These are phyloP conservation scores for Paecilomyces niveus DNA, from an alignment of 2,329 filamentous ascomycete genomes.

Conservation along the genomic window DNA sequence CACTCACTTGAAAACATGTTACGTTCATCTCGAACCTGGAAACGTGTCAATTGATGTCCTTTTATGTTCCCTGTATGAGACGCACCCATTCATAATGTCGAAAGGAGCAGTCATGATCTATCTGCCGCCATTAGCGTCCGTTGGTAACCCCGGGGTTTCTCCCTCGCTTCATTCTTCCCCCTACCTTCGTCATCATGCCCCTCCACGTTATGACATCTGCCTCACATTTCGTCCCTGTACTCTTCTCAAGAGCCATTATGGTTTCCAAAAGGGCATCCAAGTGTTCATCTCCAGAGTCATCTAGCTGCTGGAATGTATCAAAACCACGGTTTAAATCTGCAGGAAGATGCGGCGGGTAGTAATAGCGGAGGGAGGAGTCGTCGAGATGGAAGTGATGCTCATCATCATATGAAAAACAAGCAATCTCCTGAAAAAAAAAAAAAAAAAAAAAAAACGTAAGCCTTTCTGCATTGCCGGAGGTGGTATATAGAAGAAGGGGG, in stretches of 20 bases:
- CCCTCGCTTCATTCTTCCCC: conserved; percentile 4
- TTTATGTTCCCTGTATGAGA: conserved; percentile 7
- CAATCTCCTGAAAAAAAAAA: conserved; percentile 63
- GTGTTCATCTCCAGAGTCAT: conserved; percentile 79
- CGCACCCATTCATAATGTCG: conserved; percentile 70
- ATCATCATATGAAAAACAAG: conserved; percentile 88
- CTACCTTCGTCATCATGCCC: conserved; percentile 96
- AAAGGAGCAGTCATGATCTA: conserved; percentile 83
- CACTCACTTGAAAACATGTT: conserved; percentile 71
- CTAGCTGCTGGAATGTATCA: conserved; percentile 72
- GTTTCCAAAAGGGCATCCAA: conserved; percentile 75
- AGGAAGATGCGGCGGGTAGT: conserved; percentile 68
- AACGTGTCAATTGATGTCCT: conserved; percentile 5
- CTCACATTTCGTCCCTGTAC: conserved; percentile 59
- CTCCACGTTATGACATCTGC: conserved; percentile 86
- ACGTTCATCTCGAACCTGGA: conserved; percentile 91
- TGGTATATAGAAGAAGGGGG: background rate
- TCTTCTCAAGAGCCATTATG: conserved; percentile 65
- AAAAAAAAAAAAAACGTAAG: conserved; percentile 5
- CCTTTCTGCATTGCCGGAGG: background rate
- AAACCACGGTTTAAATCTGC: conserved; percentile 74
- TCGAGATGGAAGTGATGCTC: conserved; percentile 69
- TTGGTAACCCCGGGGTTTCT: background rate
- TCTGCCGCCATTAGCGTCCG: conserved; percentile 1
- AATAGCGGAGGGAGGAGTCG: conserved; percentile 76